Conservation (phyloP, 192 early-diverging fungal species). For the Kappamyces sp. region DNA sequence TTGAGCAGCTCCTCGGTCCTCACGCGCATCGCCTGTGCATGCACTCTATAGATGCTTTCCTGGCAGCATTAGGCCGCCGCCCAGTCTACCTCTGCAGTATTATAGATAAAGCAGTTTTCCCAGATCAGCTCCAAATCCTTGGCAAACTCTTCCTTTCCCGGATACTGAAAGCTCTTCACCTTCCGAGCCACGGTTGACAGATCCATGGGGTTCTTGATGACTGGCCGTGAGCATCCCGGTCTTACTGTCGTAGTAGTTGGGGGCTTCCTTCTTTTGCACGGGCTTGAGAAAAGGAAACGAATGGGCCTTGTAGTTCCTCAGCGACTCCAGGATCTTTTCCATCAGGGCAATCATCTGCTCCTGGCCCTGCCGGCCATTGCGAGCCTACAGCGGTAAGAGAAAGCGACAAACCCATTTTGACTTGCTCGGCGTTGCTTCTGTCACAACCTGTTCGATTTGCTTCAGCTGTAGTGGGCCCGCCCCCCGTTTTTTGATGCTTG, state of each 20-base stretch:
- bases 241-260: slow-evolving; percentile 81
- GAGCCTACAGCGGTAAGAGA: slow-evolving; percentile 41
- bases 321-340: slow-evolving; percentile 74
- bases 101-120: slow-evolving; percentile 87
- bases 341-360: slow-evolving; percentile 86
- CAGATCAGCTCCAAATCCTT: slow-evolving; percentile 88
- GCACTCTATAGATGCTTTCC: slow-evolving; percentile 81
- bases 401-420: slow-evolving; percentile 68
- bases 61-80: slow-evolving; percentile 19
- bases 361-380: slow-evolving; percentile 78
- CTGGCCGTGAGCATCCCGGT: slow-evolving; percentile 26
- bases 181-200: slow-evolving; percentile 84
- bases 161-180: slow-evolving; percentile 71
- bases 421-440: slow-evolving; percentile 69
- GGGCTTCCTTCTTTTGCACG: slow-evolving; percentile 83
- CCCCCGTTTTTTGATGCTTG: slow-evolving; percentile 67
- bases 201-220: slow-evolving; percentile 96
- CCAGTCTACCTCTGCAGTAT: slow-evolving; percentile 60
- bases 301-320: slow-evolving; percentile 77
- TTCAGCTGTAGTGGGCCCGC: slow-evolving; percentile 41
- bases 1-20: slow-evolving; percentile 68
- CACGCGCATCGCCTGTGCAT: slow-evolving; percentile 74
- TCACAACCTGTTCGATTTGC: slow-evolving; percentile 67
- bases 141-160: slow-evolving; percentile 80
- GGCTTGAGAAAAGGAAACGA: slow-evolving; percentile 78